Base-by-base conservation (phyloP, 768 basidiomycete genomes). In the Amanita rimosa region DNA sequence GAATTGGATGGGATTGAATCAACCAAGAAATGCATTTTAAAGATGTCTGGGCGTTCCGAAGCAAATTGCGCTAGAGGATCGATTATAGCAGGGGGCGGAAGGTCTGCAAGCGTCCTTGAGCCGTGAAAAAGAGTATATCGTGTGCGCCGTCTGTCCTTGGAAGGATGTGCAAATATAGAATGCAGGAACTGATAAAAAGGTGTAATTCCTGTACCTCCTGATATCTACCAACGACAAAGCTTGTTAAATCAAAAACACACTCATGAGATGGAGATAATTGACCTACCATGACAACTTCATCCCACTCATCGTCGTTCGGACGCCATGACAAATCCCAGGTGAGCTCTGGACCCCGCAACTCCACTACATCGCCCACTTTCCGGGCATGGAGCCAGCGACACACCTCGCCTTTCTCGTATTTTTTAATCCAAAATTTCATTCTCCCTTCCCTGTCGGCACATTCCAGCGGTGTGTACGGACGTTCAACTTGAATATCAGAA, bases 191-290 rank as follows among this genome's bases (percentile, higher is more conserved):
- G 89, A 57, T 79, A 79, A 60, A 92, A 91, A 3, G 89, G 90
- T 13, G 89, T 83, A 43, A 92, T 81, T 24, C 90, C 89, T 4
- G 89, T 92, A 22, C 89, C 89, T 33, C 89, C 89, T 38, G 87
- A 90, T 48, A 92, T 81, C 89, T 92, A 48, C 29, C 27, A 19
- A 13, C 10, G 17, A 35, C 4, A 16, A 40, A 36, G 9, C 37
- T 48, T 38, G 3, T 7, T 6, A 27, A 6, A 40, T 27, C 33
- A 33, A 33, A 45, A 40, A 48, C 38, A 33, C 22, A 16, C 31
- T 14, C 17, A 37, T 40, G 13, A 1, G 3, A 14, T 13, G 9
- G 17, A 27, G 10, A 19, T 3, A 17, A 17, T 24, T 31, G 21
- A 48, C 73, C 37, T 59, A 82, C 89, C 83, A 92, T 79, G 13